These are phyloP conservation scores for Botrytis cinerea DNA, from an alignment of 2,329 filamentous ascomycete species.

Conservation along the genomic window DNA sequence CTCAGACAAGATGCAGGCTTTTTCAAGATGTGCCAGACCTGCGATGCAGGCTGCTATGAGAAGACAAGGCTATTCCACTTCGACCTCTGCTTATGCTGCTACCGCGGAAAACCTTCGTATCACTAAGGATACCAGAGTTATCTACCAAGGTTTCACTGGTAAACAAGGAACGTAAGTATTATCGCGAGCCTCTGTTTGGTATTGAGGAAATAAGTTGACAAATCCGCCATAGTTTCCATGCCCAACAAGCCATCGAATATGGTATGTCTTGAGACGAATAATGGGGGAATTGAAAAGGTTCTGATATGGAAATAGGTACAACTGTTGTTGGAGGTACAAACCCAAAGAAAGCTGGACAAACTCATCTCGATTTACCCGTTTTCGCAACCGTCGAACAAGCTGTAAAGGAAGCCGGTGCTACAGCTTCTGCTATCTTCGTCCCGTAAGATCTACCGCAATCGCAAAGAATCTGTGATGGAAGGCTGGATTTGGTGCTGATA, in stretches of 20 bases:
- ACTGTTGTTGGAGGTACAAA: conserved; percentile 98
- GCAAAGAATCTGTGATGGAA: conserved; percentile 17
- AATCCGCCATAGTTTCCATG: conserved; percentile 75
- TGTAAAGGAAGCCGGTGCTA: conserved; percentile 86
- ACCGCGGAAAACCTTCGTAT: conserved; percentile 88
- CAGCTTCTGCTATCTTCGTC: conserved; percentile 92
- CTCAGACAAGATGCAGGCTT: conserved; percentile 73
- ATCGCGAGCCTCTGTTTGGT: not conserved
- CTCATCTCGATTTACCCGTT: conserved; percentile 88
- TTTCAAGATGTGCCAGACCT: conserved; percentile 71
- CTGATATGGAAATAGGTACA: conserved; percentile 63
- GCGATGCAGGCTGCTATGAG: conserved; percentile 68
- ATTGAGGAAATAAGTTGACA: conserved; percentile 38
- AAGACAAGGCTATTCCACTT: conserved; percentile 74
- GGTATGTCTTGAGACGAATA: conserved; percentile 56
- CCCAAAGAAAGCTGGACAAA: conserved; percentile 94
- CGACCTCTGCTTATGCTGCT: conserved; percentile 67
- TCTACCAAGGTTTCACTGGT: conserved; percentile 97
- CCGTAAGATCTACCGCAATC: conserved; percentile 57
- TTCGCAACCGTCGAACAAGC: conserved; percentile 88
- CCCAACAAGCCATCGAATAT: conserved; percentile 96
- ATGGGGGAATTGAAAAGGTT: conserved; percentile 32
- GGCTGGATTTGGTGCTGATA: conserved; percentile 27
- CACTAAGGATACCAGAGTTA: conserved; percentile 88
- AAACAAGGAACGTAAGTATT: conserved; percentile 86